Base-by-base conservation (phyloP, 2,329 filamentous ascomycete species). In the Alternaria metachromatica region DNA sequence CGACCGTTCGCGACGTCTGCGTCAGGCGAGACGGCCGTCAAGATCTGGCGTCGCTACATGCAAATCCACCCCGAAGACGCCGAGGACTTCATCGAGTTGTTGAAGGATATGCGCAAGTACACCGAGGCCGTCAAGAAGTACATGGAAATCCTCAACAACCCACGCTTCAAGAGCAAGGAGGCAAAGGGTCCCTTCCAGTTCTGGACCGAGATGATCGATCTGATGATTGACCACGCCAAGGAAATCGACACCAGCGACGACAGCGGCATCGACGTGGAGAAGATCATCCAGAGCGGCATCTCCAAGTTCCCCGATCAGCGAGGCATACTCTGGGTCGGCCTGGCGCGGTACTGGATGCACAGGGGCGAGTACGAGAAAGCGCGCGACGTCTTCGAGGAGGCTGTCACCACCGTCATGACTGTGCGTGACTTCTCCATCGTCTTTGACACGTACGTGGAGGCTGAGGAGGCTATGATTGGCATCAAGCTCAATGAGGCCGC, bases 381-480 rank as follows among this genome's bases (percentile, higher is more conserved):
- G 13, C 87, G 96, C 68, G 96, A 99, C 79, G 87, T 96, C 4
- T 98, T 97, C 70, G 96, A 99, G 81, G 94, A 98, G 80, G 96
- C 93, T 48, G 93, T 98, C 69, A 97, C 93, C 11, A 98, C 95
- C 2, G 96, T 97, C 67, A 98, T 98, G 95, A 99, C 96, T 3
- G 94, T 99, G 48, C 90, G 96, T 60, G 96, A 99, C 81, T 99
- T 99, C 76, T 96, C 94, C 1, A 88, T 98, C 59, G 91, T 98
- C 49, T 99, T 99, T 73, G 96, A 99, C 80, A 92, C 94, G 0
- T 99, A 98, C 76, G 90, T 92, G 30, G 96, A 99, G 80, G 97
- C 97, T 66, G 96, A 99, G 80, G 96, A 99, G 82, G 95, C 94
- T 0, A 91, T 98, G 70, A 97, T 98, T 68, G 91, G 92, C 13